Conservation (phyloP, 768 basidiomycete genomes). For the Psilocybe subaeruginosa region DNA sequence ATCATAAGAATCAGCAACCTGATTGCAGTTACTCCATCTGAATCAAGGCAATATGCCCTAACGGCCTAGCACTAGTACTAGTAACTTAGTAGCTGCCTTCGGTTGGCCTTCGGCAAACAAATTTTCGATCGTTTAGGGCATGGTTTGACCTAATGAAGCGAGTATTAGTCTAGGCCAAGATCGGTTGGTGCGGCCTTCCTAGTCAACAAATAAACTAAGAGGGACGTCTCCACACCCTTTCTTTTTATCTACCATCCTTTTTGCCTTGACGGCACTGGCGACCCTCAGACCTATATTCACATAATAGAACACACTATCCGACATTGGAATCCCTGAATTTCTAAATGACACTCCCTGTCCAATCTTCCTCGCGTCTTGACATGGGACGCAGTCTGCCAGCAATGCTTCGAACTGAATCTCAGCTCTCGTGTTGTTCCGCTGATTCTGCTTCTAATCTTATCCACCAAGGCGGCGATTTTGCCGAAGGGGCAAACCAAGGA, state of each 20-base stretch:
- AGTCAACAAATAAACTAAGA: background rate
- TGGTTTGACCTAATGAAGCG: conserved; percentile 12
- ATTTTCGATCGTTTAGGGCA: background rate
- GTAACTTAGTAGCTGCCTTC: background rate
- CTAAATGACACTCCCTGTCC: background rate
- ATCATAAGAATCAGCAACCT: no score
- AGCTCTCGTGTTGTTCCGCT: conserved; percentile 12
- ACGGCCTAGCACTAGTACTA: background rate
- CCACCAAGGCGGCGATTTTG: conserved; percentile 19
- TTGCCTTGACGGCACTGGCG: conserved; percentile 12
- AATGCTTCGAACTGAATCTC: conserved; percentile 13
- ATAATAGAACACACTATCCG: background rate
- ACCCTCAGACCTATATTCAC: background rate
- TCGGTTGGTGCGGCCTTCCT: conserved; percentile 1
- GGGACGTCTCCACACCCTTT: no score
- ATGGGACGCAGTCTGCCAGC: background rate
- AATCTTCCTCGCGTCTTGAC: background rate
- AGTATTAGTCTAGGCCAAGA: conserved; percentile 1
- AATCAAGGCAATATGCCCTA: background rate
- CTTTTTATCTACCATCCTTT: background rate
- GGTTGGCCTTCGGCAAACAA: background rate
- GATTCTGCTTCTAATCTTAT: conserved; percentile 22
- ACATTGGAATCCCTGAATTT: background rate
- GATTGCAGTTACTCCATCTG: background rate
- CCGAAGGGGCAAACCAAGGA: conserved; percentile 14